Base-by-base conservation (phyloP, 2,329 filamentous ascomycete species). In the Cytospora leucostoma region DNA sequence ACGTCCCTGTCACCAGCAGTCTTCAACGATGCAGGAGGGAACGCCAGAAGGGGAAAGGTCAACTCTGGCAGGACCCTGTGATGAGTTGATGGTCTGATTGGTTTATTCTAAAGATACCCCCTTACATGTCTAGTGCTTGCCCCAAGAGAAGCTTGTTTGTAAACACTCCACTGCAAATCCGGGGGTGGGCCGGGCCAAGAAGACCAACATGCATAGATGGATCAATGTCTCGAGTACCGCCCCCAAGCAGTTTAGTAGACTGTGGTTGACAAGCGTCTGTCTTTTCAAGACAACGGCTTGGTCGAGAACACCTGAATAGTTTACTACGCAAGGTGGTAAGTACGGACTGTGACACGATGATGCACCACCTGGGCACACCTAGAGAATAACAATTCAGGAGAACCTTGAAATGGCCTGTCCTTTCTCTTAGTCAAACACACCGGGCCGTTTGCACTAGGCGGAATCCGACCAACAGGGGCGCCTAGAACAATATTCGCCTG, bases 61-160 rank as follows among this genome's bases (percentile, higher is more conserved):
- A 1, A 5, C n/a, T 21, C 6, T 4, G 40, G 40, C 17, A 44
- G 10, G 17, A 5, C 38, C 38, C 38, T 17, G 38, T 13, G 12
- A 6, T 13, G 3, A 4, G 12, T 2, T 7, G 1, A 13, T 40
- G 2, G 38, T 40, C 38, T 40, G 38, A 40, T 40, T 40, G 38
- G 38, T 7, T 17, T 17, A 17, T 2, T 2, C 2, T 4, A 27
- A 4, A 27, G 4, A 27, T 27, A 27, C 27, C 27, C 27, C 27
- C 13, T 4, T 40, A 17, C 37, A 38, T 40, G 15, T 4, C 27
- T 27, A 27, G 27, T 27, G 40, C 38, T 44, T 44, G 2, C 40
- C 40, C 40, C 15, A 17, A 47, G n/a, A 47, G n/a, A 47, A 47
- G 44, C n/a, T 47, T 47, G 44, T 47, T 47, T 47, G 44, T 47